phyloP scores from a whole-genome alignment of 78 protist species.

The Creolimax fragrantissima region DNA sequence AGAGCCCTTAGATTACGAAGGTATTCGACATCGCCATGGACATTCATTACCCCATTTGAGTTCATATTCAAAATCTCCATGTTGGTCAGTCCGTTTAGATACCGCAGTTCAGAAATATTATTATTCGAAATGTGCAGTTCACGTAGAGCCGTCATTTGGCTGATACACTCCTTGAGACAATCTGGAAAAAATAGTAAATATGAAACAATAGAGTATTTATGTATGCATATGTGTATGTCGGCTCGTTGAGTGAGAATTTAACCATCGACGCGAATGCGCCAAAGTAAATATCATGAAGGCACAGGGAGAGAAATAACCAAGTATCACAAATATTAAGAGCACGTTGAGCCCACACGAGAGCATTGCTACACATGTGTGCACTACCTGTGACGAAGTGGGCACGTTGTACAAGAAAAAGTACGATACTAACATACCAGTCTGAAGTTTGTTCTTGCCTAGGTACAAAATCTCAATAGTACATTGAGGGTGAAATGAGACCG shows the following conservation, averaged over 20 bases:
- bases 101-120: neutral
- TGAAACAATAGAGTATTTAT: too few species aligned
- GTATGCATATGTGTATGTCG: too few species aligned
- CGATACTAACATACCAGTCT: neutral
- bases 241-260: too few species aligned
- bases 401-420: neutral
- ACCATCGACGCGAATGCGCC: too few species aligned
- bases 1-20: neutral
- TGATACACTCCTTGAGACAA: neutral
- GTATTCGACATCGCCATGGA: neutral
- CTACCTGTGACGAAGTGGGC: too few species aligned
- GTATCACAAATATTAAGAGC: too few species aligned
- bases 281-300: too few species aligned
- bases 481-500: too few species aligned
- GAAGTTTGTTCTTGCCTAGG: neutral
- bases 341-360: too few species aligned
- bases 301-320: too few species aligned
- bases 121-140: neutral
- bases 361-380: too few species aligned
- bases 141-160: neutral
- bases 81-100: neutral
- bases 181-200: neutral
- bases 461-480: neutral
- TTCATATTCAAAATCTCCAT: neutral
- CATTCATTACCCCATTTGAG: neutral